These are phyloP conservation scores for Botrytis porri DNA, from an alignment of 2,329 filamentous ascomycete genomes.

Conservation along the genomic window DNA sequence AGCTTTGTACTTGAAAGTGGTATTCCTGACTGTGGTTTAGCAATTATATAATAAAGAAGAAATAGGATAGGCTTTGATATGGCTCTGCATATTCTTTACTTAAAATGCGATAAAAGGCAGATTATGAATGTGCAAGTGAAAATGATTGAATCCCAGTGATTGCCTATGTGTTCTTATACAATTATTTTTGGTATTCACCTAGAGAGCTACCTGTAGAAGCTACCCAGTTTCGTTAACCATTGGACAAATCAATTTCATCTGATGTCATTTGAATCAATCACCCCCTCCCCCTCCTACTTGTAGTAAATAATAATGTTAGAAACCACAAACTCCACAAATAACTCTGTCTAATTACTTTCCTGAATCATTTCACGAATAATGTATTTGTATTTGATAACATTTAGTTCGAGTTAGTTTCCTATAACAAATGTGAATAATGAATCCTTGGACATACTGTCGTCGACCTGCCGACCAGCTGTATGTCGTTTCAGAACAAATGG, in stretches of 20 bases:
- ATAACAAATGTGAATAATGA: neutral
- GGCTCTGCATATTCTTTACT: neutral
- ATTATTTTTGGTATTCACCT: neutral
- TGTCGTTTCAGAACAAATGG: neutral
- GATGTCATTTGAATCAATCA: neutral
- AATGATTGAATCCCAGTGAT: neutral
- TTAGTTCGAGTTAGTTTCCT: neutral
- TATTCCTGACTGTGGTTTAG: neutral
- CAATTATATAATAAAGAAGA: neutral
- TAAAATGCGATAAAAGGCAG: neutral
- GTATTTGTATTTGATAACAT: neutral
- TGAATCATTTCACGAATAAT: neutral
- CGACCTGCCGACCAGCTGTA: neutral
- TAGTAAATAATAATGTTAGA: too few species aligned
- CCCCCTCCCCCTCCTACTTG: neutral
- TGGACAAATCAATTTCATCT: neutral
- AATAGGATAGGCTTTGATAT: neutral
- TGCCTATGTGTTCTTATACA: neutral
- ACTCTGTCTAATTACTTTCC: neutral
- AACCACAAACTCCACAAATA: neutral
- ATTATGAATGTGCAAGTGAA: neutral
- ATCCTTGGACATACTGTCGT: neutral
- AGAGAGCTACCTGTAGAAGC: fast-evolving
- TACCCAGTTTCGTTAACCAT: neutral
- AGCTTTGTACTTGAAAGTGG: neutral